Percentiles rank a stretch among this genome's conserved stretches.
Evolutionary conservation across 192 early-diverging fungal genomes (phyloP).

Genomic region (Piromyces sp.): DNA sequence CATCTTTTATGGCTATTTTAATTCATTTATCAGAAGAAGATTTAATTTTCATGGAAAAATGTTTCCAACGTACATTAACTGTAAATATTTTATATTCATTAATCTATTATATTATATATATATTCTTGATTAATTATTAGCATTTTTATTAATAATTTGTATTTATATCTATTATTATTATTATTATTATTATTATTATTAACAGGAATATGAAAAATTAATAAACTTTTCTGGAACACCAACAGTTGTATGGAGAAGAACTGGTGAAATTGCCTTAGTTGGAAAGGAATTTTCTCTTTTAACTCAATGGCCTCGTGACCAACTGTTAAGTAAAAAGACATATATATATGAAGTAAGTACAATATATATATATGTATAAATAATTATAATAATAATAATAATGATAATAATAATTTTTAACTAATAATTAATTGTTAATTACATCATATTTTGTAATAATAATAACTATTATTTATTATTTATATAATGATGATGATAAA

Average conservation of each 20-base stretch:
- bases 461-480: no score
- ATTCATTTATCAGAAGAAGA: conserved; percentile 90
- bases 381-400: not conserved
- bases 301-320: conserved; percentile 78
- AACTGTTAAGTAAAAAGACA: conserved; percentile 54
- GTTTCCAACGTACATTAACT: conserved; percentile 78
- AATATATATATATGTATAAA: no score
- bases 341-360: conserved; percentile 60
- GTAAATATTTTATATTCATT: no score
- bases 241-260: conserved; percentile 90
- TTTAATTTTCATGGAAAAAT: conserved; percentile 90
- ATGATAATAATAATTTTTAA: no score
- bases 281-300: conserved; percentile 91
- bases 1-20: conserved; percentile 80
- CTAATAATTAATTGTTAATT: no score
- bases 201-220: conserved; percentile 84
- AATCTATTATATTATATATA: not conserved
- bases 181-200: no score
- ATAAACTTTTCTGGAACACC: conserved; percentile 89
- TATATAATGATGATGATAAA: no score
- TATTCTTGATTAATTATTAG: not conserved
- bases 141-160: not conserved
- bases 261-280: conserved; percentile 84
- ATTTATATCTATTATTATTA: not conserved
- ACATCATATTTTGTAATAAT: no score